These are phyloP conservation scores for Abortiporus biennis DNA, from an alignment of 1,284 basidiomycete genomes.

Conservation along the genomic window DNA sequence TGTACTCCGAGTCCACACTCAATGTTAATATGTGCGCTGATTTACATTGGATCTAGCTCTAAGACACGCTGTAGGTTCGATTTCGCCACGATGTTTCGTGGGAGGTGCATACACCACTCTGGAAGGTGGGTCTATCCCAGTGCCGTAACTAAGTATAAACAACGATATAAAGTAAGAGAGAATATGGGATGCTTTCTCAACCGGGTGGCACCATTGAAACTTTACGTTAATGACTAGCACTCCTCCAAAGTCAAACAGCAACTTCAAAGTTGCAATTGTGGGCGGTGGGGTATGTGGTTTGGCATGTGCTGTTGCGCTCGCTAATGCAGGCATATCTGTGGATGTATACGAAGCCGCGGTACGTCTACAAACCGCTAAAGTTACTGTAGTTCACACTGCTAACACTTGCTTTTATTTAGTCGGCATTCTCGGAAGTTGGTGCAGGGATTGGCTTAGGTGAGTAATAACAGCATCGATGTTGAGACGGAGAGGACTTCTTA, in stretches of 20 bases:
- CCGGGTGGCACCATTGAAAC: too few species aligned
- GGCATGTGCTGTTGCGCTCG: slow-evolving; percentile 38
- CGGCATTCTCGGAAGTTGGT: slow-evolving; percentile 44
- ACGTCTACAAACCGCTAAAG: not conserved
- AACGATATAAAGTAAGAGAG: too few species aligned
- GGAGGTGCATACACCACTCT: too few species aligned
- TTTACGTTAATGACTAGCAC: too few species aligned
- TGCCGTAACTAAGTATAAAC: too few species aligned
- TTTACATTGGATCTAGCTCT: too few species aligned
- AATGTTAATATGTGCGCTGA: too few species aligned
- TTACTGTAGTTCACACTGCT: not conserved
- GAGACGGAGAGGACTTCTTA: not conserved
- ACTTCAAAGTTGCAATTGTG: slow-evolving; percentile 43
- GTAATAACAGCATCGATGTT: not conserved
- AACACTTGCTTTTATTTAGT: slow-evolving; percentile 18
- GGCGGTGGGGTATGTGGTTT: slow-evolving; percentile 51
- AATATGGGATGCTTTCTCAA: too few species aligned
- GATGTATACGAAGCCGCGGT: slow-evolving; percentile 48
- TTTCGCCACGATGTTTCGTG: too few species aligned
- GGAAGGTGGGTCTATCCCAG: too few species aligned
- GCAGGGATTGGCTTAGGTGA: slow-evolving; percentile 48
- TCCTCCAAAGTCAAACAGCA: slow-evolving; percentile 20
- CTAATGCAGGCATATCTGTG: slow-evolving; percentile 36
- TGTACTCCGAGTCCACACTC: too few species aligned
- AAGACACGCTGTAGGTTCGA: too few species aligned